Conservation (phyloP, 1,139 yeast genomes). For the Blastobotrys raffinosifermentans region DNA sequence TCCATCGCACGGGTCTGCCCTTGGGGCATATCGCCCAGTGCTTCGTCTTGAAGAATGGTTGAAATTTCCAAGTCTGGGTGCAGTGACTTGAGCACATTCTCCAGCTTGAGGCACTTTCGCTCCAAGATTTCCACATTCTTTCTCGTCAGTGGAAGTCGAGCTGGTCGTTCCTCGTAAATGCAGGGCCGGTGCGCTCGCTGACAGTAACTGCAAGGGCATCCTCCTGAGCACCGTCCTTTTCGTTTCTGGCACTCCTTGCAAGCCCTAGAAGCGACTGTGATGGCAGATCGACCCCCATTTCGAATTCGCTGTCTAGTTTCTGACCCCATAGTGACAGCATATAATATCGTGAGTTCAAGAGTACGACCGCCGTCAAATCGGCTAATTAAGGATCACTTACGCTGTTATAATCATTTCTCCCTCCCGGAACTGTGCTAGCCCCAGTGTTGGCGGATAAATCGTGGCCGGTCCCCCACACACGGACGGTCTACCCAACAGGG, state of each 20-base stretch:
- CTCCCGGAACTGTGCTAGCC: no score
- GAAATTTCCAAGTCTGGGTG: slow-evolving; percentile 9
- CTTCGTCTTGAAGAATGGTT: neutral
- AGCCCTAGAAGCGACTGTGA: slow-evolving; percentile 5
- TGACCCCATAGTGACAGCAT: no score
- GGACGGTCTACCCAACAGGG: no score
- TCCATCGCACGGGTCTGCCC: neutral
- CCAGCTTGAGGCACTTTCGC: slow-evolving; percentile 6
- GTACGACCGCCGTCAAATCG: no score
- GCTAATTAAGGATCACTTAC: no score
- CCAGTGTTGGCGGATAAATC: no score
- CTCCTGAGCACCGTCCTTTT: slow-evolving; percentile 10
- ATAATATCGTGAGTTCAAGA: no score
- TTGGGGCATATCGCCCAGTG: neutral
- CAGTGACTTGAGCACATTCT: slow-evolving; percentile 6
- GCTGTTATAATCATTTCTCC: no score
- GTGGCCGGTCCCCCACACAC: no score
- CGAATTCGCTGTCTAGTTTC: no score
- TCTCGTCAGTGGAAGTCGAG: slow-evolving; percentile 9
- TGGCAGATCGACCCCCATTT: no score
- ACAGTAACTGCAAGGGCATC: slow-evolving; percentile 8
- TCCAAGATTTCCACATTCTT: slow-evolving; percentile 10
- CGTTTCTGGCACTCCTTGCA: slow-evolving; percentile 12
- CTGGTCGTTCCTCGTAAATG: slow-evolving; percentile 10
- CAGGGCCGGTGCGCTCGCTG: slow-evolving; percentile 6